A percentile compares a stretch with the other conserved stretches of the same genome.
These are phyloP conservation scores for Ceratocystis papillata DNA, from an alignment of 2,329 filamentous ascomycete species.

Conservation along the genomic window DNA sequence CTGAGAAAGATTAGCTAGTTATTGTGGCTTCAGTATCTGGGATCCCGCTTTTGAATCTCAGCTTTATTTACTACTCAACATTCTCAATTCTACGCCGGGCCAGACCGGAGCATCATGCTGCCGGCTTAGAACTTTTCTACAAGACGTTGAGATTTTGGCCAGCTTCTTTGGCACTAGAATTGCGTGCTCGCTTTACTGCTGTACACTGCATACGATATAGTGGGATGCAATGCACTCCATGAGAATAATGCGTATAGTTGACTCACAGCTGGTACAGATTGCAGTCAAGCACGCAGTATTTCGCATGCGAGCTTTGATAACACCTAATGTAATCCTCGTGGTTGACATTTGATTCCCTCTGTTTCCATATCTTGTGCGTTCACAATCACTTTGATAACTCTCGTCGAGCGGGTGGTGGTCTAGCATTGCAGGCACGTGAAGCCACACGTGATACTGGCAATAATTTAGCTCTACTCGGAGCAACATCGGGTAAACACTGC, in stretches of 20 bases:
- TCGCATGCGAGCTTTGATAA: background rate
- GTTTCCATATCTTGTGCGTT: no score
- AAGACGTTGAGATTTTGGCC: no score
- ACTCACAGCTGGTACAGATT: background rate
- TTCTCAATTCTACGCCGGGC: slow-evolving; percentile 7
- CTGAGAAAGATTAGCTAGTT: background rate
- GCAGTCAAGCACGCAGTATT: background rate
- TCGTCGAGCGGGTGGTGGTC: no score
- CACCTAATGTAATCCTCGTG: no score
- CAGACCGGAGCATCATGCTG: background rate
- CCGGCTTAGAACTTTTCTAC: no score
- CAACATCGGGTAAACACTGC: no score
- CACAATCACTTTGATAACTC: no score
- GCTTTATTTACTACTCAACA: background rate
- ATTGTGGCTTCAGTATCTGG: background rate
- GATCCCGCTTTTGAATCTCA: background rate
- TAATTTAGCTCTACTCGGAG: no score
- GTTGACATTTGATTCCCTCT: no score
- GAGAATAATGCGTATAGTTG: background rate
- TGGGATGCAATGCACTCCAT: background rate
- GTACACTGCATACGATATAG: background rate
- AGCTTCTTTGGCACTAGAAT: background rate
- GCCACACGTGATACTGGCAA: no score
- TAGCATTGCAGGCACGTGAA: no score
- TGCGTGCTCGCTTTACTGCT: background rate